Base-by-base conservation (phyloP, 371 early-diverging fungal species). In the Mucor irregularis region DNA sequence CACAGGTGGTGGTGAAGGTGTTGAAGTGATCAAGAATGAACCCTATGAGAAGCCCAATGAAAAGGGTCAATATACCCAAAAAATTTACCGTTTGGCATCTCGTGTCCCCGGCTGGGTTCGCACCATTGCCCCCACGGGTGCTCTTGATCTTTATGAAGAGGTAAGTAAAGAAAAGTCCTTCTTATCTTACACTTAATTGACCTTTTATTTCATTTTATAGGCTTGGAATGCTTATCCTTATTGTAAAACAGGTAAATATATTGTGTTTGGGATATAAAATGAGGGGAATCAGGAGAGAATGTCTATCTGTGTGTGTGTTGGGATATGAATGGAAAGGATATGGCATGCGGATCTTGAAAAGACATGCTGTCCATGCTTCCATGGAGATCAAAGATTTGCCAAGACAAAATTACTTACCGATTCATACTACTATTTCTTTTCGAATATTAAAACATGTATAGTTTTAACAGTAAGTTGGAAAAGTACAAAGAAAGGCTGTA, bases 221-320 rank as follows among this genome's bases (percentile, higher is more conserved):
- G 91, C 91, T 38, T 91, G 91, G 91, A 91, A 91, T 64, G 91
- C 87, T 33, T 91, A 89, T 63, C 91, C 91, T 10, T 85, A 88
- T 59, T 88, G 89, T 74, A 84, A 81, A 73, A 88, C 89, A 68
- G 84, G 87, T 89, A 83, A 71, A 43, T 42, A 30, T 38, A 19
- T 28, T 26, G 13, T 24, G 24, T n/a, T n/a, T n/a, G n/a, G n/a
- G n/a, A n/a, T n/a, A n/a, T n/a, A n/a, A n/a, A n/a, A n/a, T n/a
- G n/a, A n/a, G n/a, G n/a, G n/a, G n/a, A n/a, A n/a, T n/a, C n/a
- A n/a, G n/a, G n/a, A n/a, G n/a, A n/a, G n/a, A n/a, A n/a, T n/a
- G n/a, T n/a, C n/a, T n/a, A n/a, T n/a, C n/a, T n/a, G n/a, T n/a
- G n/a, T n/a, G n/a, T n/a, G n/a, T n/a, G n/a, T n/a, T n/a, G n/a